Evolutionary conservation across 768 basidiomycete species (phyloP).

Genomic region (Pholiota conissans): DNA sequence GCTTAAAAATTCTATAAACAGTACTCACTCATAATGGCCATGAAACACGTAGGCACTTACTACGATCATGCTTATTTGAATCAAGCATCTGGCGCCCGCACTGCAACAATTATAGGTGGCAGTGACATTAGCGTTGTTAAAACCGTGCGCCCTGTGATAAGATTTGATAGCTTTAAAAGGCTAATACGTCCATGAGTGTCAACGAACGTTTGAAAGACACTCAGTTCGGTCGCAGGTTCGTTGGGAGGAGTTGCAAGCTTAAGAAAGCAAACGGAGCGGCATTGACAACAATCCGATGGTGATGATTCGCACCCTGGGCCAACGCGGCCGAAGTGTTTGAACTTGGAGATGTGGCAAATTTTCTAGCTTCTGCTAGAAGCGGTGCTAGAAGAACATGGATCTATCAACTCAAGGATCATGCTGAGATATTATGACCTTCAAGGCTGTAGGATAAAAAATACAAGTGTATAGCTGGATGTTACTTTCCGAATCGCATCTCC

Average conservation of each 20-base stretch:
- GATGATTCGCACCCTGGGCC: background rate
- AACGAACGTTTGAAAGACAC: too few relatives aligned
- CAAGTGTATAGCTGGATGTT: slow-evolving; percentile 18
- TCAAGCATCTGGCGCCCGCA: background rate
- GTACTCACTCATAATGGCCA: too few relatives aligned
- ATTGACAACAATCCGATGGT: background rate
- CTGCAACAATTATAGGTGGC: background rate
- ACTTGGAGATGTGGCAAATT: background rate
- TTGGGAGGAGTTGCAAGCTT: too few relatives aligned
- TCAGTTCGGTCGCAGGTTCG: too few relatives aligned
- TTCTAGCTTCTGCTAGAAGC: too few relatives aligned
- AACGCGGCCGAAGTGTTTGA: background rate
- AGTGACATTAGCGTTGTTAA: too few relatives aligned
- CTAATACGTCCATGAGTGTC: too few relatives aligned
- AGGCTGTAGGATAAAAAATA: slow-evolving; percentile 3
- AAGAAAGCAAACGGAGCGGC: background rate
- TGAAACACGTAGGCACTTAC: too few relatives aligned
- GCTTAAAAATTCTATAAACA: too few relatives aligned
- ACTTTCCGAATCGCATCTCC: slow-evolving; percentile 81
- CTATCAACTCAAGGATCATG: background rate
- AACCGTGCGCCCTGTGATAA: too few relatives aligned
- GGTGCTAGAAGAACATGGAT: too few relatives aligned
- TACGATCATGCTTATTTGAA: background rate
- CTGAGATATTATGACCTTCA: background rate
- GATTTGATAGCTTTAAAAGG: too few relatives aligned